A percentile compares a stretch with the other conserved stretches of the same genome.
These are phyloP conservation scores for Geoglossum glabrum DNA, from an alignment of 495 filamentous ascomycete species.

Conservation along the genomic window DNA sequence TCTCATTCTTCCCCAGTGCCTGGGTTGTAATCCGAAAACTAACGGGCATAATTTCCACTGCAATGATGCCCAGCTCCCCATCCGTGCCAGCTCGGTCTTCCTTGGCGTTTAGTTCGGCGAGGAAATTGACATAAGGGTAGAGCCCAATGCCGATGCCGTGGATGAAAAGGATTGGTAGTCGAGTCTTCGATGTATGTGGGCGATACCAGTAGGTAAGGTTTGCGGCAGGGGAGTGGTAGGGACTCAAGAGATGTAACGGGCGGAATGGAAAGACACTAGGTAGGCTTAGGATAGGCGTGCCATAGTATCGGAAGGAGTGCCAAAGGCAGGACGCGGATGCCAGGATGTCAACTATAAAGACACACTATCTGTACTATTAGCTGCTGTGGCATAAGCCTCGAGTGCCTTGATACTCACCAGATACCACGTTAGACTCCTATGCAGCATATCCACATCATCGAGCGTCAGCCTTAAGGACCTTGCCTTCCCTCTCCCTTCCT, in stretches of 20 bases:
- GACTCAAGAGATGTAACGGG: slow-evolving; percentile 22
- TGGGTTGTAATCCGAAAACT: slow-evolving; percentile 35
- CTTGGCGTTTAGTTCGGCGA: slow-evolving; percentile 24
- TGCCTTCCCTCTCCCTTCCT: slow-evolving; percentile 31
- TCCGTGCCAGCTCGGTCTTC: slow-evolving; percentile 9
- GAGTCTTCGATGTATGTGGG: slow-evolving; percentile 33
- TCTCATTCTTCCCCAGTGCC: slow-evolving; percentile 24
- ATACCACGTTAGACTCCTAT: slow-evolving; percentile 46
- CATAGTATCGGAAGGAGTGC: slow-evolving; percentile 23
- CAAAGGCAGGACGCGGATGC: slow-evolving; percentile 23
- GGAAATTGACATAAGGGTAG: slow-evolving; percentile 37
- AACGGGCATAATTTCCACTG: slow-evolving; percentile 42
- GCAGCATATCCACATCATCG: slow-evolving; percentile 38
- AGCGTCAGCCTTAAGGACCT: slow-evolving; percentile 38
- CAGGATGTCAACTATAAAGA: slow-evolving; percentile 26
- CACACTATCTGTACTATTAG: slow-evolving; percentile 9
- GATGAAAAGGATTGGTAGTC: slow-evolving; percentile 39
- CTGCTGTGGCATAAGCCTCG: neutral
- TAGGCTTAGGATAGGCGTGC: slow-evolving; percentile 16
- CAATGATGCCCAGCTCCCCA: slow-evolving; percentile 37
- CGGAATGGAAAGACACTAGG: slow-evolving; percentile 33
- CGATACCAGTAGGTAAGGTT: slow-evolving; percentile 43
- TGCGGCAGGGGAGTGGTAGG: slow-evolving; percentile 23
- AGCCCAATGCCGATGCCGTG: slow-evolving; percentile 55
- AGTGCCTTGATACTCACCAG: slow-evolving; percentile 19